phyloP scores from a whole-genome alignment of 164 flowering plant species.

The Piper betle region DNA sequence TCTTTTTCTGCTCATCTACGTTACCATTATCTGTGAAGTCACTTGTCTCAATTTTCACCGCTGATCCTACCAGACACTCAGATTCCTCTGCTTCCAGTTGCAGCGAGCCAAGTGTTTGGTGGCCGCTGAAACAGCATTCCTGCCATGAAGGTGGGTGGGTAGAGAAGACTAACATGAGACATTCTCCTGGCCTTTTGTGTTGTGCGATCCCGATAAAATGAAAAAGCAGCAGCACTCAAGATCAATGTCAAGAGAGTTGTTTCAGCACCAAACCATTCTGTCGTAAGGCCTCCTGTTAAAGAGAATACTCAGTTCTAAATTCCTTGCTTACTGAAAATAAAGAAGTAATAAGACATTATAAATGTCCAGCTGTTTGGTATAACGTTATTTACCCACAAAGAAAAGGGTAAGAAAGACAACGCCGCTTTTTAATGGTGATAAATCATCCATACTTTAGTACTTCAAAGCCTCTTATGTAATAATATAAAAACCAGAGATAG shows the following conservation, averaged over 20 bases:
- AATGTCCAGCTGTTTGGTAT: not conserved
- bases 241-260: slow-evolving; percentile 58
- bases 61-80: slow-evolving; percentile 6
- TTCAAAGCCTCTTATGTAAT: too few species aligned
- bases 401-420: too few species aligned
- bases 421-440: too few species aligned
- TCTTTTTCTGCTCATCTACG: slow-evolving; percentile 3
- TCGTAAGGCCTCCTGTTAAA: slow-evolving; percentile 67
- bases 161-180: slow-evolving; percentile 89
- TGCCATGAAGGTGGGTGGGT: slow-evolving; percentile 84
- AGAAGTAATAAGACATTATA: not conserved
- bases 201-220: slow-evolving; percentile 55
- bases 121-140: slow-evolving; percentile 66
- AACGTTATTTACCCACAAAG: too few species aligned
- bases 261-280: slow-evolving; percentile 82
- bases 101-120: slow-evolving; percentile 28
- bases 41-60: not conserved
- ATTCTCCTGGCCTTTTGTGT: slow-evolving; percentile 55
- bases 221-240: slow-evolving; percentile 52
- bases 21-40: slow-evolving; percentile 2
- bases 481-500: too few species aligned
- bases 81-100: slow-evolving; percentile 9
- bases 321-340: not conserved
- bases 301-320: not conserved
- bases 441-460: too few species aligned